Percentiles rank a stretch among this genome's conserved stretches.
These are phyloP conservation scores for Nemania sp. DNA, from an alignment of 2,329 filamentous ascomycete species.

Conservation along the genomic window DNA sequence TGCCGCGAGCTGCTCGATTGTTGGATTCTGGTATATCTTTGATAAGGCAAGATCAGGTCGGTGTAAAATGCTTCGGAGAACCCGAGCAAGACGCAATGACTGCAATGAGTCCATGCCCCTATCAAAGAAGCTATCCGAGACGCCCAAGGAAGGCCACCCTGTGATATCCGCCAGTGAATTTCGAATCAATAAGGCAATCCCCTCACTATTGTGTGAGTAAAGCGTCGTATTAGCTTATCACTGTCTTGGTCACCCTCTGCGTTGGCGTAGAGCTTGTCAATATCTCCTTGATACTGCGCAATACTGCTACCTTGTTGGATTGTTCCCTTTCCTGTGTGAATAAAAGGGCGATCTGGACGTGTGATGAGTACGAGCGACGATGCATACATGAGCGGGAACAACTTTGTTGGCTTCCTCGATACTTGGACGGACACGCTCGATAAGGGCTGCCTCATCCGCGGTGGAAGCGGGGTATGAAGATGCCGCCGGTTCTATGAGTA, in stretches of 20 bases:
- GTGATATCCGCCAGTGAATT: too few relatives aligned
- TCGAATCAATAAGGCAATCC: background rate
- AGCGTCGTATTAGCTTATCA: too few relatives aligned
- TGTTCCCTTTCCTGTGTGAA: constrained; percentile 43
- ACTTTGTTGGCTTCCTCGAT: constrained; percentile 42
- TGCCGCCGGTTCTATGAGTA: constrained; percentile 39
- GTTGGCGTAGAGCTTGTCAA: constrained; percentile 28
- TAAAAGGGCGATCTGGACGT: constrained; percentile 33
- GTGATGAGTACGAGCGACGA: constrained; percentile 39
- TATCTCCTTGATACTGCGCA: constrained; percentile 32
- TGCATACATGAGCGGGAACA: constrained; percentile 40
- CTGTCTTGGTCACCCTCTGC: constrained; percentile 8
- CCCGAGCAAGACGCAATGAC: constrained; percentile 11
- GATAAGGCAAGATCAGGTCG: constrained; percentile 29
- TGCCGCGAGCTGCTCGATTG: constrained; percentile 34
- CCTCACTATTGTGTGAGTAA: background rate
- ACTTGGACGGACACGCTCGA: constrained; percentile 43
- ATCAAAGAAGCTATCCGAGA: constrained; percentile 30
- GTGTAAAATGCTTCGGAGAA: constrained; percentile 3
- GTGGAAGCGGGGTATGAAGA: constrained; percentile 29
- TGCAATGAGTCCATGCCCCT: constrained; percentile 33
- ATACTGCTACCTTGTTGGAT: constrained; percentile 38
- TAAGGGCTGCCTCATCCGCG: constrained; percentile 39
- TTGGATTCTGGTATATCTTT: constrained; percentile 27
- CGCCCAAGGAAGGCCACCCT: too few relatives aligned